These are phyloP conservation scores for Puccinia coronata DNA, from an alignment of 1,284 basidiomycete species.

Conservation along the genomic window DNA sequence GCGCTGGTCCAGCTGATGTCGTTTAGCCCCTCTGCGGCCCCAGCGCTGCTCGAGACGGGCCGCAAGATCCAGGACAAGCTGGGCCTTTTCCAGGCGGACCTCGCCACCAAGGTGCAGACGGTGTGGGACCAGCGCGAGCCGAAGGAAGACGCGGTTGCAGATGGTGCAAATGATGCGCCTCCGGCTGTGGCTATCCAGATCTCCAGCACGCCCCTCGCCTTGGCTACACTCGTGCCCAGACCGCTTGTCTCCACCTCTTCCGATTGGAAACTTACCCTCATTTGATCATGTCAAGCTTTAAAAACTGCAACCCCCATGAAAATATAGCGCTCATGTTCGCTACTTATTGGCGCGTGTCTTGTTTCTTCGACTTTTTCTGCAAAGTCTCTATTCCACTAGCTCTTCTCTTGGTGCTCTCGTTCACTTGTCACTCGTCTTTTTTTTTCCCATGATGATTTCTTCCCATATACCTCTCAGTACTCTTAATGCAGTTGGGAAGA, in stretches of 20 bases:
- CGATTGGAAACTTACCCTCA: conserved; percentile 28
- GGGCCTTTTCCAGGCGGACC: conserved; percentile 25
- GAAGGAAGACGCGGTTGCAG: neutral
- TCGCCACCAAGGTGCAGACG: neutral
- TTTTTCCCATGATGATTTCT: no score
- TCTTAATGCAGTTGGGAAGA: no score
- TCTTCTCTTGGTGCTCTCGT: no score
- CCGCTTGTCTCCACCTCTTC: neutral
- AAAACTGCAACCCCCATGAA: neutral
- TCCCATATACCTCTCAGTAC: no score
- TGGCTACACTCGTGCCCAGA: neutral
- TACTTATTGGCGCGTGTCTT: no score
- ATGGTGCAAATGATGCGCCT: neutral
- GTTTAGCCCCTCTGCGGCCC: neutral
- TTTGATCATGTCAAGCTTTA: neutral
- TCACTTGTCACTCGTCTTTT: no score
- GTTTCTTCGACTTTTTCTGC: no score
- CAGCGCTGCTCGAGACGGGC: neutral
- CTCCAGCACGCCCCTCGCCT: neutral
- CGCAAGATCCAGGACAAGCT: conserved; percentile 6
- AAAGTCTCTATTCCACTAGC: no score
- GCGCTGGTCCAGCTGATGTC: conserved; percentile 21
- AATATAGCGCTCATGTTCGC: no score
- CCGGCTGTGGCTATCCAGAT: neutral
- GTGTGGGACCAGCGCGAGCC: conserved; percentile 34